phyloP scores from a whole-genome alignment of 495 filamentous ascomycete genomes.

The Aspergillus funiculosus region DNA sequence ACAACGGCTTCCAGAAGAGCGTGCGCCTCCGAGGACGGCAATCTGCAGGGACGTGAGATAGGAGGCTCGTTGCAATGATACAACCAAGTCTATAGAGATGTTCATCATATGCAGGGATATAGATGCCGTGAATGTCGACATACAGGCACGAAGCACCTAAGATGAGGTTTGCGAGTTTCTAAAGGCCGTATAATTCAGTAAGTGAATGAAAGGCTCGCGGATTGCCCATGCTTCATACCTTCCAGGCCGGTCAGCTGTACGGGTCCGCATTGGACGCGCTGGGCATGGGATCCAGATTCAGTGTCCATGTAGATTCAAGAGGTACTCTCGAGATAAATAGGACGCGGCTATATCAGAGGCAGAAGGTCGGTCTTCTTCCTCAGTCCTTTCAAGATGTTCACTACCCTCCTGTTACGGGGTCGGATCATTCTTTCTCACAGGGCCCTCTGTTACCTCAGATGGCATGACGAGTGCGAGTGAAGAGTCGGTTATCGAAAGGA shows the following conservation, averaged over 20 bases:
- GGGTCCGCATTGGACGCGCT: constrained; percentile 43
- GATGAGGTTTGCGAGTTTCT: constrained; percentile 51
- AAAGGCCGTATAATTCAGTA: not conserved
- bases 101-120: constrained; percentile 49
- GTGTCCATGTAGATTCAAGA: not conserved
- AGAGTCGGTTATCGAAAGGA: too few relatives aligned
- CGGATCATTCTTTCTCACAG: not conserved
- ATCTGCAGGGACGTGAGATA: constrained; percentile 51
- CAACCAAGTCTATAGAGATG: constrained; percentile 38
- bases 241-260: constrained; percentile 48
- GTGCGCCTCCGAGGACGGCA: constrained; percentile 42
- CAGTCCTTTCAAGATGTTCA: constrained; percentile 3
- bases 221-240: constrained; percentile 16
- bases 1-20: constrained; percentile 52
- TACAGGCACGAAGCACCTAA: constrained; percentile 52
- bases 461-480: not conserved
- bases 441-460: not conserved
- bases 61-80: constrained; percentile 37
- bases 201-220: not conserved
- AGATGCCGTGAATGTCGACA: constrained; percentile 52
- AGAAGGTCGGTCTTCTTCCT: not conserved
- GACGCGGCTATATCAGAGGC: not conserved
- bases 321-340: constrained; percentile 5
- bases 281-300: constrained; percentile 49
- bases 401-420: constrained; percentile 1